These are phyloP conservation scores for Coemansia sp. DNA, from an alignment of 192 early-diverging fungal species.

Conservation along the genomic window DNA sequence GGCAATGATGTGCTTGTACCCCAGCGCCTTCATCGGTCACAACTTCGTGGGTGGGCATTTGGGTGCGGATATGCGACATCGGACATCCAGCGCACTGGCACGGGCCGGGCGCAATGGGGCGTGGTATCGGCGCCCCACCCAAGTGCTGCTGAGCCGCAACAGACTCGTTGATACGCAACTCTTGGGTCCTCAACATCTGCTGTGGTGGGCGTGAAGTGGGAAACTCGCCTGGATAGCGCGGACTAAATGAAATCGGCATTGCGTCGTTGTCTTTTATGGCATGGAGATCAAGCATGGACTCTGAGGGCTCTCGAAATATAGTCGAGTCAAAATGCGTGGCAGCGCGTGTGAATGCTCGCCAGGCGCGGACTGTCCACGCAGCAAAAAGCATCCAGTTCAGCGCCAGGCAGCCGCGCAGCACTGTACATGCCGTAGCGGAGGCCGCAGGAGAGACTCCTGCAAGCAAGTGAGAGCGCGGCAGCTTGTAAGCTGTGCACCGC, in stretches of 20 bases:
- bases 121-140: background rate
- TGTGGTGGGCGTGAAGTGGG: background rate
- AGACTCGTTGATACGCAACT: background rate
- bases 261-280: slow-evolving; percentile 9
- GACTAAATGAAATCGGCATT: slow-evolving; percentile 34
- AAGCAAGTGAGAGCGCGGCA: background rate
- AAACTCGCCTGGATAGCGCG: slow-evolving; percentile 9
- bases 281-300: slow-evolving; percentile 19
- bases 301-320: slow-evolving; percentile 34
- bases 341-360: slow-evolving; percentile 40
- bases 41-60: slow-evolving; percentile 1
- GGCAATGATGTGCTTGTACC: background rate
- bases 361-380: slow-evolving; percentile 32
- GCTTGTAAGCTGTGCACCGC: slow-evolving; percentile 14
- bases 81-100: slow-evolving; percentile 18
- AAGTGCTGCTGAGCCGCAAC: background rate
- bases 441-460: background rate
- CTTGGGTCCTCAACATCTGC: background rate
- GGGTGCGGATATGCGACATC: background rate
- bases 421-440: slow-evolving; percentile 31
- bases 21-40: background rate
- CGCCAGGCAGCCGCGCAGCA: slow-evolving; percentile 35
- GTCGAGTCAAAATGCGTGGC: slow-evolving; percentile 48
- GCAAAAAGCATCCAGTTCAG: slow-evolving; percentile 46
- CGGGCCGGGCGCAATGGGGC: background rate